Base-by-base conservation (phyloP, 163 green algal genomes). In the Trebouxia gelatinosa region DNA sequence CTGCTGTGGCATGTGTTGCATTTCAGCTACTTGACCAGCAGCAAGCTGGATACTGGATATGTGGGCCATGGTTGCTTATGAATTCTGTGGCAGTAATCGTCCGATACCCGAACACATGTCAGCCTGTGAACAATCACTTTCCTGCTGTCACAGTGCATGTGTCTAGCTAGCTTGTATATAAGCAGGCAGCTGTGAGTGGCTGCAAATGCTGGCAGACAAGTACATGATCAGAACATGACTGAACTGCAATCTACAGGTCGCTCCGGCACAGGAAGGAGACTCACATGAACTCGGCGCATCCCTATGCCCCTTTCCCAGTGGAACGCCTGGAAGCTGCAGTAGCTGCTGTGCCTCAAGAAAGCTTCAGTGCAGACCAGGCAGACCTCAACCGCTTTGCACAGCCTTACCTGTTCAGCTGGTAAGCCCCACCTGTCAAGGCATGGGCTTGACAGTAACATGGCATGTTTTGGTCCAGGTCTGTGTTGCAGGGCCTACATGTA, bases 281-380 rank as follows among this genome's bases (percentile, higher is more conserved):
- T 28, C 68, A 76, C 40, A 5, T 61, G 46, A n/a, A 26, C 31
- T 32, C 13, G 0, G 68, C 28, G 28, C 68, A 76, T 40, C 68
- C 68, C 7, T 76, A 76, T 17, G 31, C 16, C 4, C 68, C 68
- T 35, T 76, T 76, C 68, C 68, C 68, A 5, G 21, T 76, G 17
- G 46, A 13, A n/a, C 29, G 46, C 26, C 40, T 76, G 11, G 68
- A 76, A 29, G 7, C 31, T 37, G 68, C 68, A 40, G 68, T 76
- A 19, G 43, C 68, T 13, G 28, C 28, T 16, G 28, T 76, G 11
- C 68, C 40, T 11, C 28, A 19, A 21, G 29, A 39, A 9, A 29
- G 29, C 28, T 43, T 64, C 29, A 28, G 29, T 17, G 19, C 29
- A 29, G 40, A 38, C 7, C n/a, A 76, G 21, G 11, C 4, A 28